Percentiles rank a stretch among this genome's conserved stretches.
These are phyloP conservation scores for Tetrapisispora nanseiensis DNA, from an alignment of 805 yeast genomes.

Conservation along the genomic window DNA sequence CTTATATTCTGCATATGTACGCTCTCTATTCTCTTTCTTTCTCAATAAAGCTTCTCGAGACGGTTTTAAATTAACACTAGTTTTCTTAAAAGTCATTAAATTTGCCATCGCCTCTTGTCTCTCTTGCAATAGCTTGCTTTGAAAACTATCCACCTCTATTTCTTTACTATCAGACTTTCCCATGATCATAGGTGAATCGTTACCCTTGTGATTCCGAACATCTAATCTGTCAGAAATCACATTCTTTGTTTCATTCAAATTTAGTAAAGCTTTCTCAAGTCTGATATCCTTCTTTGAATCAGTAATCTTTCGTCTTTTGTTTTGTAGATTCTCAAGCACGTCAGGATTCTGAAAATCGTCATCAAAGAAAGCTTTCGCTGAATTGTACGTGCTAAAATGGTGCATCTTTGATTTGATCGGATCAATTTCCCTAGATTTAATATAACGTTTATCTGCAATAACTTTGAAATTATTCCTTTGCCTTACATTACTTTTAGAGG, in stretches of 20 bases:
- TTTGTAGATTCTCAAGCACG: constrained; percentile 31
- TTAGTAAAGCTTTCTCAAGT: constrained; percentile 24
- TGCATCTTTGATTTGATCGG: constrained; percentile 10
- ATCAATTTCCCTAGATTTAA: constrained; percentile 13
- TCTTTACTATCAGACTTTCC: constrained; percentile 12
- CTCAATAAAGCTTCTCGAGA: constrained; percentile 24
- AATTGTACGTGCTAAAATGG: constrained; percentile 33
- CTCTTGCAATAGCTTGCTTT: constrained; percentile 7
- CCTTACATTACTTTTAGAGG: not conserved
- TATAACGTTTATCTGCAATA: constrained; percentile 17
- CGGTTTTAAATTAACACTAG: constrained; percentile 27
- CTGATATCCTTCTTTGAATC: constrained; percentile 28
- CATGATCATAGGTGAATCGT: constrained; percentile 38
- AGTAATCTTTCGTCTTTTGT: constrained; percentile 32
- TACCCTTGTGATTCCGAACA: constrained; percentile 39
- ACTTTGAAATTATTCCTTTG: not conserved
- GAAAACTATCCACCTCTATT: constrained; percentile 5
- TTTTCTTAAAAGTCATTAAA: constrained; percentile 28
- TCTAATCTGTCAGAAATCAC: constrained; percentile 33
- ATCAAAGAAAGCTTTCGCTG: constrained; percentile 43
- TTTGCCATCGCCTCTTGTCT: constrained; percentile 20
- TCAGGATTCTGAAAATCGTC: constrained; percentile 42
- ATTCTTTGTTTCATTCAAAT: constrained; percentile 9
- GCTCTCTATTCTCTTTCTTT: constrained; percentile 22
- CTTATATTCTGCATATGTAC: constrained; percentile 21